Conservation (phyloP, 1,139 yeast species). For the Magnusiomyces clavatus region DNA sequence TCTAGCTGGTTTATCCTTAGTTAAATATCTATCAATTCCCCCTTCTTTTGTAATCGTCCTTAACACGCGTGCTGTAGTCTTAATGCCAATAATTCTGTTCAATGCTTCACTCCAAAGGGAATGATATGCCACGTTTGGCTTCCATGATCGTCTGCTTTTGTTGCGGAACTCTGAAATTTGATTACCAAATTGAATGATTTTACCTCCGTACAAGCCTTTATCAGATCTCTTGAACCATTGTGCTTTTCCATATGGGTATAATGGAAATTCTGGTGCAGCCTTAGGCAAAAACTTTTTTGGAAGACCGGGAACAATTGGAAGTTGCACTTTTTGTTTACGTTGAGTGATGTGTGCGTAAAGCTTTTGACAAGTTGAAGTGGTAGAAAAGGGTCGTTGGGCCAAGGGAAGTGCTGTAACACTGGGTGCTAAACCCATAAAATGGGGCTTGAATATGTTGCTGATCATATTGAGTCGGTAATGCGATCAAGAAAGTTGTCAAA, state of each 20-base stretch:
- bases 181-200: slow-evolving; percentile 70
- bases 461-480: no score
- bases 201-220: slow-evolving; percentile 85
- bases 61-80: slow-evolving; percentile 73
- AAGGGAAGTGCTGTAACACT: not conserved
- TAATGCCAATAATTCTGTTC: slow-evolving; percentile 45
- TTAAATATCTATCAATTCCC: slow-evolving; percentile 80
- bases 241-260: slow-evolving; percentile 77
- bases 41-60: slow-evolving; percentile 88
- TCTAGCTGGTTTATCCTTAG: slow-evolving; percentile 82
- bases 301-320: slow-evolving; percentile 28
- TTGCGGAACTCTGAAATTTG: slow-evolving; percentile 70
- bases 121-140: slow-evolving; percentile 71
- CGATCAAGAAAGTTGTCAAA: no score
- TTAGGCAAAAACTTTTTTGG: slow-evolving; percentile 25
- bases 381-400: slow-evolving; percentile 15
- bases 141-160: slow-evolving; percentile 69
- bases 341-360: slow-evolving; percentile 29
- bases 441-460: no score
- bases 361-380: slow-evolving; percentile 12
- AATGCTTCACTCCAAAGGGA: slow-evolving; percentile 80
- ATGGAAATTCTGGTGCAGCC: slow-evolving; percentile 44
- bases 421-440: not conserved
- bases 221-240: slow-evolving; percentile 74
- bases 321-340: slow-evolving; percentile 25